A percentile compares a stretch with the other conserved stretches of the same genome.
These are phyloP conservation scores for Ampelocalamus luodianensis DNA, from an alignment of 176 grass and related monocot species.

Conservation along the genomic window DNA sequence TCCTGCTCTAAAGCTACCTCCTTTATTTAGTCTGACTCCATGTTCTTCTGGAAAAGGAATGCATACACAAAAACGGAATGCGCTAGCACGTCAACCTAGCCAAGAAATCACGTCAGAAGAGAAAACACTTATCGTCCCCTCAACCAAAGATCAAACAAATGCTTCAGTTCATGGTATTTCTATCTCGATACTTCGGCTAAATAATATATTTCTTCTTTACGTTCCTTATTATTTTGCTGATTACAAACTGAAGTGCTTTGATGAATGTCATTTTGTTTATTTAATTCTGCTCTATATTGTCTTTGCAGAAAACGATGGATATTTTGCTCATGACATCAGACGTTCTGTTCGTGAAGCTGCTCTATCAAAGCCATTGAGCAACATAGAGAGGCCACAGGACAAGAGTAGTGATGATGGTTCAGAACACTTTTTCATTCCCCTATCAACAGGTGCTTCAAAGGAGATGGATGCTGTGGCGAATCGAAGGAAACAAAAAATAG, in stretches of 20 bases:
- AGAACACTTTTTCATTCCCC: slow-evolving; percentile 87
- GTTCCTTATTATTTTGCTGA: slow-evolving; percentile 15
- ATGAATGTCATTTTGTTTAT: slow-evolving; percentile 27
- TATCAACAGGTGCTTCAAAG: slow-evolving; percentile 57
- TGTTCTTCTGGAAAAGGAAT: slow-evolving; percentile 81
- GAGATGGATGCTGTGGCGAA: slow-evolving; percentile 58
- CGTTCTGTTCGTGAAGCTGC: slow-evolving; percentile 92
- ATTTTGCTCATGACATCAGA: slow-evolving; percentile 71
- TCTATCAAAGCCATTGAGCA: slow-evolving; percentile 68
- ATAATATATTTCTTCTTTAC: slow-evolving; percentile 1
- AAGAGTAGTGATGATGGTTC: slow-evolving; percentile 69
- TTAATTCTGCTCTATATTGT: slow-evolving; percentile 32
- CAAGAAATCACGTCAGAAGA: slow-evolving; percentile 55
- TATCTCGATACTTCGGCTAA: slow-evolving; percentile 23
- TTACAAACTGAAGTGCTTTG: slow-evolving; percentile 16
- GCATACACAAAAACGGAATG: slow-evolving; percentile 58
- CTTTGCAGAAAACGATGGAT: slow-evolving; percentile 67
- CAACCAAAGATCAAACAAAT: slow-evolving; percentile 52
- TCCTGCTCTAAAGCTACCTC: slow-evolving; percentile 77
- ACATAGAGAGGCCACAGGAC: slow-evolving; percentile 56
- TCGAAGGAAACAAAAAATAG: slow-evolving; percentile 62
- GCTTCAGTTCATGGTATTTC: slow-evolving; percentile 45
- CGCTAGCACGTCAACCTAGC: slow-evolving; percentile 49
- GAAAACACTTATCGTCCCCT: slow-evolving; percentile 34
- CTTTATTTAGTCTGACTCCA: slow-evolving; percentile 87